Base-by-base conservation (phyloP, 768 basidiomycete species). In the Termitomyces sp. region DNA sequence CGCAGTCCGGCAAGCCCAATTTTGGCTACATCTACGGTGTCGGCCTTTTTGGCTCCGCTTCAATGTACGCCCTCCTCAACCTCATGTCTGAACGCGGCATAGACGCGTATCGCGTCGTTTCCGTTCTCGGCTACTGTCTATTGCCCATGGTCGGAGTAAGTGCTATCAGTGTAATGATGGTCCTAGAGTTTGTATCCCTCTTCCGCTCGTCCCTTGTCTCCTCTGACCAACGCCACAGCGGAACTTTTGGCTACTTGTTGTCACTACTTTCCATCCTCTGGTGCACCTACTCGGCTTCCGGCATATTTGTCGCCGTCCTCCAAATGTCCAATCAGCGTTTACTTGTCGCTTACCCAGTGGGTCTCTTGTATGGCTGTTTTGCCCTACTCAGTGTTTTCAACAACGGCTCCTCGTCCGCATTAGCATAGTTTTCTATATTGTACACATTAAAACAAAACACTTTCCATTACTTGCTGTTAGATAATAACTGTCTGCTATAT, bases 11-110 rank as follows among this genome's bases (percentile, higher is more conserved):
- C 59, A 98, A 97, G 78, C 91, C 93, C 4, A 97, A 98, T 70
- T 99, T 99, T 73, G 94, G 92, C 51, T 98, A 98, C 72, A 98
- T 98, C 59, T 99, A 99, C 71, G 97, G 96, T 39, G 92, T 99
- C 62, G 96, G 91, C 55, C 83, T 98, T n/a, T 84, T 98, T 65
- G 97, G 97, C 55, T 93, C 90, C 7, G 81, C 84, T 13, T 93
- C 93, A 30, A 88, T 98, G 70, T 98, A 98, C 79, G 85, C 88
- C 54, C 87, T 99, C 59, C 83, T 99, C 63, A 98, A 99, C 71
- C 81, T 98, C 63, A 98, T 99, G 97, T 93, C 93, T 30, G 91
- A 93, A 73, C 84, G 86, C 55, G 92, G 89, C 46, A 98, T 99
- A 61, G 95, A 98, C 69, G 91, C 95, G 16, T 97, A 98, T 74